Evolutionary conservation across 306 rosid species (phyloP), one percentile per base, ranked within the genome.

Genomic region (Vigna mungo): DNA sequence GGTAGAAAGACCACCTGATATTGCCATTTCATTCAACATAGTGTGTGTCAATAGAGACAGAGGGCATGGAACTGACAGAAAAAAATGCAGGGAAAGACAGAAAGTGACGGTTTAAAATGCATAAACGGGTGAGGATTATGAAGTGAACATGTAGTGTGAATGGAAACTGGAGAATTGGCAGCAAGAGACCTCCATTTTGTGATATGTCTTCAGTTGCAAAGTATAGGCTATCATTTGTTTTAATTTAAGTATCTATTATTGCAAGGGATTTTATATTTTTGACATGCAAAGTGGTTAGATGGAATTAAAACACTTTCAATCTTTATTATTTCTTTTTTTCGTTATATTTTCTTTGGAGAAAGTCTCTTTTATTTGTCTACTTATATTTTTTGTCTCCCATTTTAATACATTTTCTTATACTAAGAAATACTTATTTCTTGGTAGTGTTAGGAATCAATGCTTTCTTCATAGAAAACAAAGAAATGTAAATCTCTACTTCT

Each of bases 11-110:
- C 58, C 46, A 15, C 44, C 12, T 7, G 15, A 30, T 13, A 59
- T 74, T 59, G 21, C 32, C 30, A 34, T 60, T 74, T 74, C 46
- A 74, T 60, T 54, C 48, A 44, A 44, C 70, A 27, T 74, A 16
- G 37, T 51, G 30, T 61, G 43, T n/a, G 18, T 14, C 49, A 74
- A 15, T 25, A 53, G 15, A 55, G 44, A 48, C 7, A 64, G 4
- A 17, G 18, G 56, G 79, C 46, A 6, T 74, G 58, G 34, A 0
- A 25, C 21, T 18, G 9, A n/a, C 34, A 44, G 23, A 21, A 13
- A 74, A 74, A 11, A 41, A 55, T 74, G 36, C 3, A 3, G 18
- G 39, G 69, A 46, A 32, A 59, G 46, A 30, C 17, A 48, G 43
- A 7, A 27, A 59, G 21, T 27, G 34, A 25, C 25, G 23, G 15